phyloP scores from a whole-genome alignment of 768 basidiomycete species.

The Lactifluus subvellereus region DNA sequence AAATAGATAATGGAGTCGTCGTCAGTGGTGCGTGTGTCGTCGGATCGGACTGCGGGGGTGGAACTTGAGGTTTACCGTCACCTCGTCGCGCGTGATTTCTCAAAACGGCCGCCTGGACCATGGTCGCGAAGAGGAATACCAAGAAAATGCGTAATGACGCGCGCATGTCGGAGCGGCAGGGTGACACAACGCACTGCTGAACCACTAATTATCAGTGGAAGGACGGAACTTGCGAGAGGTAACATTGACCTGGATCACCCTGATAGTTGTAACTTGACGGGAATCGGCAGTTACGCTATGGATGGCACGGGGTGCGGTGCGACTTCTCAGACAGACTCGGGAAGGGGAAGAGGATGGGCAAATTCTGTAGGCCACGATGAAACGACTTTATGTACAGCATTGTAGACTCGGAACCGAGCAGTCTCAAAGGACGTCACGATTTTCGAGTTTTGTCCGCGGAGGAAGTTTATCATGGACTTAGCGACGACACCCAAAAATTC shows the following conservation, averaged over 20 bases:
- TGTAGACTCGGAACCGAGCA: no score
- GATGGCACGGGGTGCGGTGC: not conserved
- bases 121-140: not conserved
- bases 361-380: not conserved
- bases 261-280: not conserved
- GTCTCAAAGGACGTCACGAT: not conserved
- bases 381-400: not conserved
- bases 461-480: not conserved
- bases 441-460: slow-evolving; percentile 5
- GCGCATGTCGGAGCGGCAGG: not conserved
- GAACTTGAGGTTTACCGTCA: not conserved
- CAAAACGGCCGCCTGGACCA: slow-evolving; percentile 5
- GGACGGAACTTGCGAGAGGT: not conserved
- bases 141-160: slow-evolving; percentile 1
- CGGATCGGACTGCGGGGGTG: not conserved
- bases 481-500: not conserved
- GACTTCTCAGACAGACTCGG: not conserved
- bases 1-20: not conserved
- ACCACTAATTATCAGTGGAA: not conserved
- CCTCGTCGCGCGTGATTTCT: not conserved
- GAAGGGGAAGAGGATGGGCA: not conserved
- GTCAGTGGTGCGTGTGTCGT: not conserved
- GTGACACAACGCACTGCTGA: not conserved
- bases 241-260: not conserved
- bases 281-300: not conserved